phyloP scores from a whole-genome alignment of 371 early-diverging fungal species.

The Mucor plumbeus region DNA sequence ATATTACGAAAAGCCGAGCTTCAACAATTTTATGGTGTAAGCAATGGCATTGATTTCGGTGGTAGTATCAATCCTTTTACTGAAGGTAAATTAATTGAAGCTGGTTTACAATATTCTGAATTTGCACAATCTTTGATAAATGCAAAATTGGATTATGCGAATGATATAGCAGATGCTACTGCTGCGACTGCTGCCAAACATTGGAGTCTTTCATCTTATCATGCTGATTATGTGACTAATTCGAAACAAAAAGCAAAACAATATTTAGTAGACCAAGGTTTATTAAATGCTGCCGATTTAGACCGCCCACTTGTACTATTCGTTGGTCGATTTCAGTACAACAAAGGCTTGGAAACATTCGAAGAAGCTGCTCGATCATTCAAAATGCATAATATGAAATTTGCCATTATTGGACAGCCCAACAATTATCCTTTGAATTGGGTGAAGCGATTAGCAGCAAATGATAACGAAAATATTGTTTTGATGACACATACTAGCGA shows the following conservation, averaged over 20 bases:
- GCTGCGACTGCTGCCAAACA: background rate
- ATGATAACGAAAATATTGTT: slow-evolving; percentile 50
- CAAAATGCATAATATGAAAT: slow-evolving; percentile 46
- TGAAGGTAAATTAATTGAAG: slow-evolving; percentile 36
- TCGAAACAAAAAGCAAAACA: slow-evolving; percentile 61
- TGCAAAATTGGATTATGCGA: slow-evolving; percentile 12
- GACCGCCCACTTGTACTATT: slow-evolving; percentile 59
- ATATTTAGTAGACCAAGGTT: slow-evolving; percentile 52
- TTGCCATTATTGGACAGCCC: slow-evolving; percentile 67
- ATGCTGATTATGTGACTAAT: slow-evolving; percentile 40
- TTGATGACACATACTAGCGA: slow-evolving; percentile 49
- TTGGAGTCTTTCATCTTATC: slow-evolving; percentile 30
- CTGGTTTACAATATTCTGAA: slow-evolving; percentile 49
- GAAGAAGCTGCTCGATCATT: slow-evolving; percentile 46
- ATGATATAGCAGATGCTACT: background rate
- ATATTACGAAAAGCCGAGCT: slow-evolving; percentile 54
- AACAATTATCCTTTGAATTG: slow-evolving; percentile 60
- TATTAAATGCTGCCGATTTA: slow-evolving; percentile 50
- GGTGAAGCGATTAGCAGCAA: slow-evolving; percentile 44
- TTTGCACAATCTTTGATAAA: slow-evolving; percentile 36
- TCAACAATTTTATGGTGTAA: slow-evolving; percentile 64
- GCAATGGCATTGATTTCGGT: slow-evolving; percentile 63
- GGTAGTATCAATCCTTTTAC: slow-evolving; percentile 59
- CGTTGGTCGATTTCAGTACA: slow-evolving; percentile 68
- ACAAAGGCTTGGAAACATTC: slow-evolving; percentile 64